phyloP scores from a whole-genome alignment of 345 rosid species.

The Laguncularia racemosa region DNA sequence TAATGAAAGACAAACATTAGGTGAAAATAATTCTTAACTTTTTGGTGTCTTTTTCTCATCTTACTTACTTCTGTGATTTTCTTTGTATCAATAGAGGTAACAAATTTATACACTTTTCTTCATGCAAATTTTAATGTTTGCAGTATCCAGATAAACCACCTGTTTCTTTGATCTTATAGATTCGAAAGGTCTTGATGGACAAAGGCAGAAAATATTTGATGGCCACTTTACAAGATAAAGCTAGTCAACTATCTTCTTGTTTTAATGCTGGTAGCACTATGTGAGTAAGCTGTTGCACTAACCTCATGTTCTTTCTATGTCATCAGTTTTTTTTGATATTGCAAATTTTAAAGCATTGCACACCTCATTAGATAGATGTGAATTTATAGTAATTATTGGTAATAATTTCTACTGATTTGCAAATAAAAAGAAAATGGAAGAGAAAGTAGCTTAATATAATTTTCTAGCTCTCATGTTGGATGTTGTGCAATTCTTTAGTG shows the following conservation, averaged over 20 bases:
- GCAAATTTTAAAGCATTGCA: not conserved
- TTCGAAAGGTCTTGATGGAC: constrained; percentile 78
- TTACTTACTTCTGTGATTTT: not conserved
- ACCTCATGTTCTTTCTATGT: not conserved
- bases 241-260: constrained; percentile 53
- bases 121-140: constrained; percentile 2
- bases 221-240: constrained; percentile 42
- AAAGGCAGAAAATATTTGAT: constrained; percentile 57
- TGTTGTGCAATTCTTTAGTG: no score
- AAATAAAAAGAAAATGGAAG: no score
- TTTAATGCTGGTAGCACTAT: constrained; percentile 74
- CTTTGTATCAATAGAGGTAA: not conserved
- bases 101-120: not conserved
- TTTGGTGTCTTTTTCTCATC: no score
- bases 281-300: constrained; percentile 48
- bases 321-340: not conserved
- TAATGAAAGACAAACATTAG: no score
- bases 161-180: constrained; percentile 47
- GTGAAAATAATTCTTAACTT: no score
- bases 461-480: no score
- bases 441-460: no score
- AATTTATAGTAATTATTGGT: no score
- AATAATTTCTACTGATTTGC: no score
- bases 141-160: constrained; percentile 85
- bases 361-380: not conserved